phyloP scores from a whole-genome alignment of 2,329 filamentous ascomycete genomes.

The Neoscytalidium dimidiatum region DNA sequence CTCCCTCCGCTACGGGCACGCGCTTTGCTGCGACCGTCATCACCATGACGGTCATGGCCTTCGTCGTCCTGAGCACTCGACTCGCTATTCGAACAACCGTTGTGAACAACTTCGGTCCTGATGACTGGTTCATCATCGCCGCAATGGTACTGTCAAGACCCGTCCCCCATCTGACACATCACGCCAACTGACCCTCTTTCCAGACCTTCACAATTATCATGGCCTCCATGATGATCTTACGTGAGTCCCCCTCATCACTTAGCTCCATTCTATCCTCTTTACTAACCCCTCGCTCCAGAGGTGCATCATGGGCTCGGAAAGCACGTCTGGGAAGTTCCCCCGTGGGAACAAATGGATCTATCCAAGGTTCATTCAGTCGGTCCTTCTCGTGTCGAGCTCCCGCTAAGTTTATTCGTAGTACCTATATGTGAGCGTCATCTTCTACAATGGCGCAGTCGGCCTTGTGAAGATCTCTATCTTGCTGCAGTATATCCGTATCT shows the following conservation, averaged over 20 bases:
- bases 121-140: conserved; percentile 15
- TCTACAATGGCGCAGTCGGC: conserved; percentile 35
- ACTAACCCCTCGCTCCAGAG: background rate
- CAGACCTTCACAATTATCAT: conserved; percentile 6
- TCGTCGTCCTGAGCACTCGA: background rate
- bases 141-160: background rate
- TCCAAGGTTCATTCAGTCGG: background rate
- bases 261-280: background rate
- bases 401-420: background rate
- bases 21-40: conserved; percentile 12
- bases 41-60: conserved; percentile 12
- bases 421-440: conserved; percentile 35
- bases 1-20: background rate
- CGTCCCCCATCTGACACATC: background rate
- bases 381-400: background rate
- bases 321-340: conserved; percentile 4
- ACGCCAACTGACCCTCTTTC: background rate
- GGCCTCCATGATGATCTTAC: background rate
- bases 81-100: background rate
- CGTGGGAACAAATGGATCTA: background rate
- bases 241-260: background rate
- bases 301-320: conserved; percentile 7
- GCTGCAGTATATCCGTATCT: conserved; percentile 37
- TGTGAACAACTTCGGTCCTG: conserved; percentile 4
- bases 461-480: conserved; percentile 37